Evolutionary conservation across 1,284 basidiomycete species (phyloP).

Genomic region (Trametes versicolor): DNA sequence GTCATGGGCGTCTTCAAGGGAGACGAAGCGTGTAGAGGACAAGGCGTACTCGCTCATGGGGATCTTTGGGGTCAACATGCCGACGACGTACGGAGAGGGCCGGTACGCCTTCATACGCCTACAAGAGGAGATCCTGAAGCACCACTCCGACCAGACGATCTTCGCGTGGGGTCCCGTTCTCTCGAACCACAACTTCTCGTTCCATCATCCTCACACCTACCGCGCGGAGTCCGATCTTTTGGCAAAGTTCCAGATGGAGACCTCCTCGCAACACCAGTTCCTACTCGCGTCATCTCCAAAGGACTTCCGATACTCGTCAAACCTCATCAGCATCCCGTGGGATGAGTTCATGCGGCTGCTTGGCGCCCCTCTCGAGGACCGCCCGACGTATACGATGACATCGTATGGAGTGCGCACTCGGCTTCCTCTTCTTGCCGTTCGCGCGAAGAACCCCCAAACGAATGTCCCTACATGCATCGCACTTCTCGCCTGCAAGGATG

Average conservation of each 20-base stretch:
- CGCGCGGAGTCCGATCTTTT: background rate
- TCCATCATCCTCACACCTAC: background rate
- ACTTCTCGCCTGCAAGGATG: conserved; percentile 24
- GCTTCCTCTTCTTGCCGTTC: conserved; percentile 19
- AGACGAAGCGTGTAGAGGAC: conserved; percentile 19
- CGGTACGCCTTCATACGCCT: conserved; percentile 23
- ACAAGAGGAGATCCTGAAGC: conserved; percentile 23
- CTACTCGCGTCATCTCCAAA: conserved; percentile 21
- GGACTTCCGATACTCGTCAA: conserved; percentile 18
- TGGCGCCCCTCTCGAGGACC: background rate
- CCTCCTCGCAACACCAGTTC: conserved; percentile 1
- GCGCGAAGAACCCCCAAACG: conserved; percentile 1
- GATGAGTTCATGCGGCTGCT: conserved; percentile 13
- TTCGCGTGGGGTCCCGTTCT: conserved; percentile 20
- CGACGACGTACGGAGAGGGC: conserved; percentile 24
- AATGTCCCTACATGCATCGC: conserved; percentile 22
- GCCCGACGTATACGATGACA: conserved; percentile 19
- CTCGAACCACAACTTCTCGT: conserved; percentile 1
- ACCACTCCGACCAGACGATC: conserved; percentile 24
- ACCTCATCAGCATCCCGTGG: conserved; percentile 8
- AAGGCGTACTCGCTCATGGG: conserved; percentile 26
- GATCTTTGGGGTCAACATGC: conserved; percentile 23
- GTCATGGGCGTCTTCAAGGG: conserved; percentile 21
- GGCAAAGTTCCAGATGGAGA: background rate
- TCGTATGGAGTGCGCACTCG: conserved; percentile 26